Evolutionary conservation across 225 moss, liverwort and hornwort genomes (phyloP).

Genomic region (Marchantia polymorpha): DNA sequence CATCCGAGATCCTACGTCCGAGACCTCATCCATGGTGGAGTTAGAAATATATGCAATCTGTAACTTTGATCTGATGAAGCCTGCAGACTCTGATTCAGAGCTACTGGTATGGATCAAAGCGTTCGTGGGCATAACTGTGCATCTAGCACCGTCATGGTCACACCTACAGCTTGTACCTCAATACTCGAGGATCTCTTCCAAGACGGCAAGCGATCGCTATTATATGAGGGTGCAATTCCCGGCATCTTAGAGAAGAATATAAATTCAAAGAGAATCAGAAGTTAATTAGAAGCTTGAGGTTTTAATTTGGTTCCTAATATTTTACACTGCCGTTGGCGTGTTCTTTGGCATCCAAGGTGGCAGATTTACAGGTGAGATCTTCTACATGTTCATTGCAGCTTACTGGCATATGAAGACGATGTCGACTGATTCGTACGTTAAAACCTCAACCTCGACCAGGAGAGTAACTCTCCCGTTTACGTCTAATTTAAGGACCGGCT

Average conservation of each 20-base stretch:
- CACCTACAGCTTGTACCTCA: background rate
- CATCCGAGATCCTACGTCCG: too few species aligned
- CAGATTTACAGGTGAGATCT: constrained; percentile 1
- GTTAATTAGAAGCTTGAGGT: too few species aligned
- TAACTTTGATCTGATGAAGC: too few species aligned
- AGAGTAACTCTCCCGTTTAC: background rate
- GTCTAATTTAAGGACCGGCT: background rate
- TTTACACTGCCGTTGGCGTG: background rate
- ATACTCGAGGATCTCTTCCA: background rate
- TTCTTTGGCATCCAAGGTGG: background rate
- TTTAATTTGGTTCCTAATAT: background rate
- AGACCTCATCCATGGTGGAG: too few species aligned
- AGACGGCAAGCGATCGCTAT: background rate
- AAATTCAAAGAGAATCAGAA: too few species aligned
- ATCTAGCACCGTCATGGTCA: too few species aligned
- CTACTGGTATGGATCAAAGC: too few species aligned
- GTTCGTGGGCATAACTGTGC: too few species aligned
- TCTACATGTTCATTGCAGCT: background rate
- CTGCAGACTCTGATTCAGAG: too few species aligned
- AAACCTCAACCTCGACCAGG: background rate
- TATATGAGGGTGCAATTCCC: background rate
- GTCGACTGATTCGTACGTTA: constrained; percentile 8
- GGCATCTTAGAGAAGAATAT: too few species aligned
- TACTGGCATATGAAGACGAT: background rate
- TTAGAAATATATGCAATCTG: too few species aligned